A percentile compares a stretch with the other conserved stretches of the same genome.
phyloP scores from a whole-genome alignment of 176 grass and related monocot genomes.

The Oryza australiensis region DNA sequence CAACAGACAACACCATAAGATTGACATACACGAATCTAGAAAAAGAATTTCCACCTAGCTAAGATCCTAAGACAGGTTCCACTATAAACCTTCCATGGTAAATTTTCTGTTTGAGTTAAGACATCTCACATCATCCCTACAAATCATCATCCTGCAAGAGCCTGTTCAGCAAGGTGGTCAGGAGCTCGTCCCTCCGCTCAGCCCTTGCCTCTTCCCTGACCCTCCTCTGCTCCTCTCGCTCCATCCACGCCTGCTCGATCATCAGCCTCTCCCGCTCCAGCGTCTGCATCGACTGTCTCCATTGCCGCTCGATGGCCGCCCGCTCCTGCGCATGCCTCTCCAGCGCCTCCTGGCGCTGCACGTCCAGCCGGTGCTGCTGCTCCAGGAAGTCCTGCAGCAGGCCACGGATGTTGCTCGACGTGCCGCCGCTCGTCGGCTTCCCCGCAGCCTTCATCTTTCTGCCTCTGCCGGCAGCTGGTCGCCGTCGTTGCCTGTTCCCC shows the following conservation, averaged over 20 bases:
- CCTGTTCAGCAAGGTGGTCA: constrained; percentile 62
- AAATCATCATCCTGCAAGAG: constrained; percentile 59
- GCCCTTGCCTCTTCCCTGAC: constrained; percentile 70
- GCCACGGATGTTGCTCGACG: constrained; percentile 40
- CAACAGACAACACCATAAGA: background rate
- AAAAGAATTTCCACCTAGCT: constrained; percentile 18
- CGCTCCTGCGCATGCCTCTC: constrained; percentile 63
- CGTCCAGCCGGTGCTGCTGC: constrained; percentile 75
- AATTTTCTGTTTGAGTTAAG: background rate
- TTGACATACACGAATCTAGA: background rate
- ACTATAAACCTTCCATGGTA: background rate
- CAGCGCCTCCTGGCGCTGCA: constrained; percentile 67
- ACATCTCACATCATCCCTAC: constrained; percentile 22
- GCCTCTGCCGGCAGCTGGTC: constrained; percentile 23
- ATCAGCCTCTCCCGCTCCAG: constrained; percentile 78
- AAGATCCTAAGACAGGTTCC: background rate
- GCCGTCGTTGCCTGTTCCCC: background rate
- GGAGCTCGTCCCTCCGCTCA: constrained; percentile 60
- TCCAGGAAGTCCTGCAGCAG: constrained; percentile 69
- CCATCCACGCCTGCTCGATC: constrained; percentile 78
- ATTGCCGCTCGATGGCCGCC: constrained; percentile 63
- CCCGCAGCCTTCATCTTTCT: constrained; percentile 38
- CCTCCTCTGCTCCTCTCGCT: constrained; percentile 90
- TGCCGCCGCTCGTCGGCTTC: constrained; percentile 18
- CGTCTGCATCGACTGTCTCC: constrained; percentile 79